Percentiles rank a stretch among this genome's conserved stretches.
These are phyloP conservation scores for Ophiocordyceps camponoti-rufipedis DNA, from an alignment of 2,329 filamentous ascomycete genomes.

Conservation along the genomic window DNA sequence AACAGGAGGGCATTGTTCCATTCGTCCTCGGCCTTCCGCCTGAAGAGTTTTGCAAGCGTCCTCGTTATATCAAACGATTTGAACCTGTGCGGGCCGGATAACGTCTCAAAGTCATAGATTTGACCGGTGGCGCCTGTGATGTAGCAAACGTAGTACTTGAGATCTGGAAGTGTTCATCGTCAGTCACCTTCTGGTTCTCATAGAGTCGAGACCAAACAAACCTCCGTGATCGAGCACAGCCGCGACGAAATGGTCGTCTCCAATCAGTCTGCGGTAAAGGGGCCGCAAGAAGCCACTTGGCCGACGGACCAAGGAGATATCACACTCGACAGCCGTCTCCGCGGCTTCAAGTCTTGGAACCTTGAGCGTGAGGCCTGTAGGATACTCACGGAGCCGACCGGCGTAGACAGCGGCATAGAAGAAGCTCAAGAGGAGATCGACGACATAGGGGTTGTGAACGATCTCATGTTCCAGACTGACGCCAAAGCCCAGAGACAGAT, in stretches of 20 bases:
- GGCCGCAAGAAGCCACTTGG: neutral
- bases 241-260: neutral
- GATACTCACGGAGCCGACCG: conserved; percentile 23
- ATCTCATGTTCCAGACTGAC: conserved; percentile 78
- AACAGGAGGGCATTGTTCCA: conserved; percentile 8
- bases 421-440: conserved; percentile 71
- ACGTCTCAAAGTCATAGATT: neutral
- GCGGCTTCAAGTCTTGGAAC: neutral
- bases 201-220: neutral
- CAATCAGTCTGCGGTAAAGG: neutral
- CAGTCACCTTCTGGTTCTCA: neutral
- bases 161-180: neutral
- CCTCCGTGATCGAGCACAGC: neutral
- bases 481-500: conserved; percentile 71
- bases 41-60: neutral
- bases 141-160: neutral
- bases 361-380: conserved; percentile 21
- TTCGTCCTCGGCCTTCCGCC: neutral
- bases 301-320: neutral
- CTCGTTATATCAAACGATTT: neutral
- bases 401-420: conserved; percentile 43
- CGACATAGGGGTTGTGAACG: conserved; percentile 57
- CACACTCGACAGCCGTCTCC: neutral
- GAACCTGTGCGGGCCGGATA: neutral
- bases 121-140: neutral